Percentiles rank a stretch among this genome's conserved stretches.
Evolutionary conservation across 2,329 filamentous ascomycete species (phyloP).

Genomic region (Tolypocladium album): DNA sequence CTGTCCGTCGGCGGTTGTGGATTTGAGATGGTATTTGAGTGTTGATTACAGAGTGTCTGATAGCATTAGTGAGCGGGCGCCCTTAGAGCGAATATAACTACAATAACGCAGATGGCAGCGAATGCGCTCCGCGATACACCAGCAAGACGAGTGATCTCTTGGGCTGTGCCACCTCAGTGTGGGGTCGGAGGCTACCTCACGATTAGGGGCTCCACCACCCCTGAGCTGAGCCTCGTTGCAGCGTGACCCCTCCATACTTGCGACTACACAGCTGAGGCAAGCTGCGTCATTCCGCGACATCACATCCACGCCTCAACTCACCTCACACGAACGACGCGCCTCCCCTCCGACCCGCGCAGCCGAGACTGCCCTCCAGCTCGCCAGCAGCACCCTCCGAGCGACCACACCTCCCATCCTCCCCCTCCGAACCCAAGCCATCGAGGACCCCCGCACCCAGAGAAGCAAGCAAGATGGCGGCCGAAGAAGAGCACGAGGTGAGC

Average conservation of each 20-base stretch:
- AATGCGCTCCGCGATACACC: too few relatives aligned
- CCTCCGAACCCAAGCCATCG: background rate
- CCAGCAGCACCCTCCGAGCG: background rate
- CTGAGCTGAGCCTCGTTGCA: background rate
- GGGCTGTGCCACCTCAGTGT: too few relatives aligned
- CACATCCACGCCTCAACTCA: background rate
- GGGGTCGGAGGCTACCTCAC: too few relatives aligned
- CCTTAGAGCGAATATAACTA: too few relatives aligned
- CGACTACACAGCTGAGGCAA: too few relatives aligned
- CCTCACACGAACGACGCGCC: background rate
- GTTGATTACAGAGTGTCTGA: too few relatives aligned
- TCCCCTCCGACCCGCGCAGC: background rate
- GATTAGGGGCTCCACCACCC: too few relatives aligned
- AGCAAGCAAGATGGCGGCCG: constrained; percentile 4
- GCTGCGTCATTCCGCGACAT: background rate
- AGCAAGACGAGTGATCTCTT: too few relatives aligned
- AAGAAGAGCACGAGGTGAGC: constrained; percentile 11
- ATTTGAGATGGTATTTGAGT: too few relatives aligned
- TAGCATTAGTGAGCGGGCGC: too few relatives aligned
- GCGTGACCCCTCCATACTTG: background rate
- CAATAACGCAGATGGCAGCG: too few relatives aligned
- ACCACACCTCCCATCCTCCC: background rate
- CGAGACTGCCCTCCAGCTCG: background rate
- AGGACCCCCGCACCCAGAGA: background rate
- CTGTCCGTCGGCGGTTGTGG: too few relatives aligned